These are phyloP conservation scores for Ogataea angusta DNA, from an alignment of 805 yeast species.

Conservation along the genomic window DNA sequence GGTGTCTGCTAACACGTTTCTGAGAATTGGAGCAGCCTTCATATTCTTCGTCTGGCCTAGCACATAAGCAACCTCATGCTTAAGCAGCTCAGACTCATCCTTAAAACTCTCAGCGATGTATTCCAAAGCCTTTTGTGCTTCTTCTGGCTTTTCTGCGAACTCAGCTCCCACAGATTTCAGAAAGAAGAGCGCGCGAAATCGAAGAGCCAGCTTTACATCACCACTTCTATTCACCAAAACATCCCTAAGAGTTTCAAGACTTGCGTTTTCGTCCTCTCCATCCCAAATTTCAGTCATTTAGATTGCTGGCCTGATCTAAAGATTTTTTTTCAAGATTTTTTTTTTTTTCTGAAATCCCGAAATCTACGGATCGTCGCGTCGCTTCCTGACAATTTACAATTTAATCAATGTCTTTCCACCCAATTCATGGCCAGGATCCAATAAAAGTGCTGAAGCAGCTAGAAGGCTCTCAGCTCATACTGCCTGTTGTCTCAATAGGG, in stretches of 20 bases:
- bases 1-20: conserved; percentile 62
- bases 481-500: conserved; percentile 84
- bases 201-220: conserved; percentile 67
- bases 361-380: conserved; percentile 13
- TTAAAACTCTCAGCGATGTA: conserved; percentile 82
- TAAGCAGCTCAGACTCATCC: conserved; percentile 82
- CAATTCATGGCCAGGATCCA: conserved; percentile 21
- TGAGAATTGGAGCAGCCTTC: conserved; percentile 70
- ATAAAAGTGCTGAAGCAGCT: conserved; percentile 21
- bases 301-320: not conserved
- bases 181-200: conserved; percentile 93
- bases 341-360: conserved; percentile 10
- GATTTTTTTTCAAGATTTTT: conserved; percentile 2
- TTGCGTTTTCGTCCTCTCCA: conserved; percentile 29
- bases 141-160: conserved; percentile 45
- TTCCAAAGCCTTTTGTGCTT: conserved; percentile 66
- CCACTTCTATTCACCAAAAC: conserved; percentile 65
- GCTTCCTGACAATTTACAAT: not conserved
- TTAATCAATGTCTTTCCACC: conserved; percentile 27
- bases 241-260: conserved; percentile 68
- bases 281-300: conserved; percentile 18
- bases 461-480: conserved; percentile 43
- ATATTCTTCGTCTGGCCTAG: conserved; percentile 91
- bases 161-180: conserved; percentile 84
- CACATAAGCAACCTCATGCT: conserved; percentile 97